A percentile compares a stretch with the other conserved stretches of the same genome.
phyloP scores from a whole-genome alignment of 495 filamentous ascomycete species.

The Polyplosphaeria fusca region DNA sequence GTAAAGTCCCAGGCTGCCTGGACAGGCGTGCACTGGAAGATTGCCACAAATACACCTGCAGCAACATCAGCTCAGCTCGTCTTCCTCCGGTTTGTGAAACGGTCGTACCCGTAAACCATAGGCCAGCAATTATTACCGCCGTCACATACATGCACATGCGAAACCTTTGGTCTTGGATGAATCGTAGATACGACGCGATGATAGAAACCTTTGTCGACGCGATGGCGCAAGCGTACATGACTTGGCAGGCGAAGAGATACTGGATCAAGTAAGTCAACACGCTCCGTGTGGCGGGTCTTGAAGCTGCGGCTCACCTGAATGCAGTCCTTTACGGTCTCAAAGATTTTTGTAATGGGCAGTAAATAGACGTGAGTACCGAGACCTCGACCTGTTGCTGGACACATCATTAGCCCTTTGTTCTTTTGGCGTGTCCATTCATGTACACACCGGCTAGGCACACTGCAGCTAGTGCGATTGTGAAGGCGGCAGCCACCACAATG shows the following conservation, averaged over 20 bases:
- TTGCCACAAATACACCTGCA: constrained; percentile 23
- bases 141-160: constrained; percentile 21
- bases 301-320: constrained; percentile 21
- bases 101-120: constrained; percentile 29
- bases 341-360: constrained; percentile 1
- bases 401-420: constrained; percentile 14
- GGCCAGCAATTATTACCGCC: constrained; percentile 11
- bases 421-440: constrained; percentile 13
- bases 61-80: background rate
- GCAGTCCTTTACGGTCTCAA: constrained; percentile 9
- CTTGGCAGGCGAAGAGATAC: constrained; percentile 26
- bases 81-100: background rate
- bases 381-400: constrained; percentile 18
- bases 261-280: background rate
- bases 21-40: constrained; percentile 30
- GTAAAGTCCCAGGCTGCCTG: constrained; percentile 27
- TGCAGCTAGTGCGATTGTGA: constrained; percentile 23
- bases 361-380: constrained; percentile 28
- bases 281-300: too few species aligned
- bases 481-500: constrained; percentile 19
- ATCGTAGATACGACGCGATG: constrained; percentile 26
- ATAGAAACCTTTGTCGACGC: constrained; percentile 29
- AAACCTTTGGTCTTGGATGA: constrained; percentile 20
- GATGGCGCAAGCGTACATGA: constrained; percentile 30
- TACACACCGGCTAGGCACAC: constrained; percentile 21